Base-by-base conservation (phyloP, 495 filamentous ascomycete species). In the Aspergillus ellipticus region DNA sequence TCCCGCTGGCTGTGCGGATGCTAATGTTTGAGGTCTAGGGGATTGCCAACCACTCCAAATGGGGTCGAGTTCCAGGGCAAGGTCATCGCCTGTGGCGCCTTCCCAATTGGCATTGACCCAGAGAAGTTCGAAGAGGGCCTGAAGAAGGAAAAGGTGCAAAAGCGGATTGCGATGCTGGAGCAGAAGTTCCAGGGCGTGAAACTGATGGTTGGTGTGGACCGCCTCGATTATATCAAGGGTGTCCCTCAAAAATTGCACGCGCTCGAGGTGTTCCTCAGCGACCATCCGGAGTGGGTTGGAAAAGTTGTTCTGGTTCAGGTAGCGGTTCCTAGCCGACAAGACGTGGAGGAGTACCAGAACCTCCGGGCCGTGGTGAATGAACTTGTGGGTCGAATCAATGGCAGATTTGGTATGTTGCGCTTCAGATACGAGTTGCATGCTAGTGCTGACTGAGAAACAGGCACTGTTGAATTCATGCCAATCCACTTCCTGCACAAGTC, bases 231-330 rank as follows among this genome's bases (percentile, higher is more conserved):
- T 69, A 96, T 97, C 79, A 98, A 98, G 69, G 93, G 94, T 51
- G 89, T 98, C 19, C 93, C 92, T 0, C 94, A 98, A 70, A 98
- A 98, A 70, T 78, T 98, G 6, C 92, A 96, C 61, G 92, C 92
- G 4, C 82, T 97, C 11, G 93, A 98, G 71, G 89, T 96, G 4
- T 97, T 98, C 76, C 82, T 98, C 28, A 94, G 89, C 10, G 92
- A 97, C 58, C 92, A 98, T 60, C 93, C 93, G 3, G 93, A 98
- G 73, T 96, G 91, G 91, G 90, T 97, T 49, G 93, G 93, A 42
- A 96, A 96, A 72, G 91, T 98, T n/a, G 92, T 97, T 7, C 80
- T 98, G 8, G 90, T 98, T 5, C 93, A 98, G 71, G 92, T 98
- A 11, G 93, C 93, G 3, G 92, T 98, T 5, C 93, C 93, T 1